Conservation (phyloP, 139 green algal species). For the Chlorella sorokiniana region DNA sequence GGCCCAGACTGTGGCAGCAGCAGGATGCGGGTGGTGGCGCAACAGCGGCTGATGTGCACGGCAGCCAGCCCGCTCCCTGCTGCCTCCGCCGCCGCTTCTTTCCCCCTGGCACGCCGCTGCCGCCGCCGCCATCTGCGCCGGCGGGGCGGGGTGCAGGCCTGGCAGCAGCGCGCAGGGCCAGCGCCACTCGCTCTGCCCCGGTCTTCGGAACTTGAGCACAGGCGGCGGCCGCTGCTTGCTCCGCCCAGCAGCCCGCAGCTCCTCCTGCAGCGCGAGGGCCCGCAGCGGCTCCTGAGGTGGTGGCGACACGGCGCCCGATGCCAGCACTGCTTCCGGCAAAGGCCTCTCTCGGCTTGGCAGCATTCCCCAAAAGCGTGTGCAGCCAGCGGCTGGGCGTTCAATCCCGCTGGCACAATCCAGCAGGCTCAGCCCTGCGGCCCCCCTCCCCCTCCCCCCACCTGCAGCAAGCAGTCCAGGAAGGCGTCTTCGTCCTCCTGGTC, state of each 20-base stretch:
- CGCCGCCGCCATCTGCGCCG: no score
- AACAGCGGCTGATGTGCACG: slow-evolving; percentile 19
- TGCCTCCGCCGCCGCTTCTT: neutral
- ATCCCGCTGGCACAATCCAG: neutral
- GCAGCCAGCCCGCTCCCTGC: neutral
- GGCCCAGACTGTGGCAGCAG: neutral
- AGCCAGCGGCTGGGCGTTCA: neutral
- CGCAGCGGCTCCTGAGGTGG: neutral
- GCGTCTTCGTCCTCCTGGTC: slow-evolving; percentile 54
- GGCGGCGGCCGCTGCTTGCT: slow-evolving; percentile 19
- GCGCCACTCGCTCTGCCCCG: slow-evolving; percentile 3
- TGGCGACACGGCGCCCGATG: neutral
- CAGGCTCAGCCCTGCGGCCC: neutral
- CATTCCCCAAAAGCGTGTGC: no score
- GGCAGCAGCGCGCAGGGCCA: slow-evolving; percentile 35
- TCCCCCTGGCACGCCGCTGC: no score
- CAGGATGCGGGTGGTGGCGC: slow-evolving; percentile 31
- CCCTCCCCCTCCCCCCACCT: neutral
- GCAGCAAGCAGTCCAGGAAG: slow-evolving; percentile 43
- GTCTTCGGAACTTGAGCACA: slow-evolving; percentile 30
- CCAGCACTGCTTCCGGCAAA: neutral
- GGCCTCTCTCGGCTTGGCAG: no score
- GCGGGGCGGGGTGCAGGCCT: slow-evolving; percentile 8
- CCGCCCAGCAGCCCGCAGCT: slow-evolving; percentile 16
- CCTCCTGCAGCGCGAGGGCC: neutral